Base-by-base conservation (phyloP, 73 alveolate genomes). In the Paramecium tetraurelia region DNA sequence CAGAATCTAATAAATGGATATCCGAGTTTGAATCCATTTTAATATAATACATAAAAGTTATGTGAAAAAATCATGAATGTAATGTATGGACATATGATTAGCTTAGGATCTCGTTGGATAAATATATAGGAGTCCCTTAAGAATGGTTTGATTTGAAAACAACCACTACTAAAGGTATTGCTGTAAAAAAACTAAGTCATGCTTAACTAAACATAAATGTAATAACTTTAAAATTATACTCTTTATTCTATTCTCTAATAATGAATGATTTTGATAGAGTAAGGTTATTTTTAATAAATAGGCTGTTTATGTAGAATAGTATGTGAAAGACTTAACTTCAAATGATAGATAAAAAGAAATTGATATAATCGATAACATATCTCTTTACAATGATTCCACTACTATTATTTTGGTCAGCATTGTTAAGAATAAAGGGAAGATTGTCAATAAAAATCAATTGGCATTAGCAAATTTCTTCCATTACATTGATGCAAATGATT, bases 91-190 rank as follows among this genome's bases (percentile, higher is more conserved):
- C 50, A 63, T 63, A 63, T 63, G 70, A 80, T 46, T 80, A 80
- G 75, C 43, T 80, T 8, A 44, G 57, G 50, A 80, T 31, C 21
- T 58, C 46, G 43, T 24, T 80, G 16, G 90, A 80, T 48, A 46
- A 46, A 14, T 80, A 38, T 46, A 80, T 80, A 20, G 90, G 90
- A 44, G 75, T 80, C 14, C 90, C 90, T 22, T 46, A 40, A 80
- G 90, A 80, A 80, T 80, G 90, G 90, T 80, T 80, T 80, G 90
- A 80, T 46, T 7, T 80, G 12, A 80, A 80, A 46, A 80, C 90
- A 18, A 80, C 90, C 1, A 41, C 76, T 20, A 24, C 90, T 24
- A 80, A 80, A 27, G 90, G 90, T 24, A 80, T 80, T 80, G 21
- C 43, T 21, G 36, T 80, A 11, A 80, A 80, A 46, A 80, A 80